phyloP scores from a whole-genome alignment of 306 rosid genomes.

The Urtica urens region DNA sequence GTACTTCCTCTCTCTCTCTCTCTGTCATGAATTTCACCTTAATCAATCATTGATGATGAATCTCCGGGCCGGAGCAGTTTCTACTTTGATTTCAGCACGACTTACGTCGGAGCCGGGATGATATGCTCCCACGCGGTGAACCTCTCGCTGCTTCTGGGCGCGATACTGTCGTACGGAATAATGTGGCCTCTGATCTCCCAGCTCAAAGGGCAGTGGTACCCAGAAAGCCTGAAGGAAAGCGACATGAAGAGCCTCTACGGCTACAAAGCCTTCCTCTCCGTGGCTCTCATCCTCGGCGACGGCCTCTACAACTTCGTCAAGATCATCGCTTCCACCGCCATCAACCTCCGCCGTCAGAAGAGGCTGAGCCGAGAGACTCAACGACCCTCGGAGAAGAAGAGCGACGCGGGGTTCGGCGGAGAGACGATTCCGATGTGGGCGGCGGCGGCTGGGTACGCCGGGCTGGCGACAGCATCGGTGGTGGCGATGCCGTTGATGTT shows the following conservation, averaged over 20 bases:
- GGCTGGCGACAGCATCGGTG: slow-evolving; percentile 52
- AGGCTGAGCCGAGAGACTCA: slow-evolving; percentile 29
- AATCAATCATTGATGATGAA: slow-evolving; percentile 17
- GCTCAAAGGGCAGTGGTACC: slow-evolving; percentile 90
- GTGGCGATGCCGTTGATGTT: slow-evolving; percentile 72
- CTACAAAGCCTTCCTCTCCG: slow-evolving; percentile 87
- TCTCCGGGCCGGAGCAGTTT: slow-evolving; percentile 44
- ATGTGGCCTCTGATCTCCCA: slow-evolving; percentile 89
- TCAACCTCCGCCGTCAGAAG: slow-evolving; percentile 40
- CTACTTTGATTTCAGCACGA: slow-evolving; percentile 93
- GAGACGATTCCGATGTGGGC: slow-evolving; percentile 81
- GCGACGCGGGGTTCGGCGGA: slow-evolving; percentile 59
- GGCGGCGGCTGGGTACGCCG: slow-evolving; percentile 53
- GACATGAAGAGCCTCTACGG: slow-evolving; percentile 93
- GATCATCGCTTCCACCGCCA: slow-evolving; percentile 48
- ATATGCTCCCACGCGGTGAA: slow-evolving; percentile 92
- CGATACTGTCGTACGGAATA: slow-evolving; percentile 85
- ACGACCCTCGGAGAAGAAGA: slow-evolving; percentile 50
- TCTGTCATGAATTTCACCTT: not conserved
- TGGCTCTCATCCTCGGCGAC: slow-evolving; percentile 83
- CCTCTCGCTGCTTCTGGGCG: slow-evolving; percentile 82
- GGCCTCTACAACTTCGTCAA: slow-evolving; percentile 89
- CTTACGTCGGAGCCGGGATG: slow-evolving; percentile 98
- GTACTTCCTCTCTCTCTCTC: slow-evolving; percentile 30
- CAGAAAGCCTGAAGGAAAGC: slow-evolving; percentile 56